Percentiles rank a stretch among this genome's conserved stretches.
Evolutionary conservation across 2,329 filamentous ascomycete species (phyloP).

Genomic region (Graphilbum fragrans): DNA sequence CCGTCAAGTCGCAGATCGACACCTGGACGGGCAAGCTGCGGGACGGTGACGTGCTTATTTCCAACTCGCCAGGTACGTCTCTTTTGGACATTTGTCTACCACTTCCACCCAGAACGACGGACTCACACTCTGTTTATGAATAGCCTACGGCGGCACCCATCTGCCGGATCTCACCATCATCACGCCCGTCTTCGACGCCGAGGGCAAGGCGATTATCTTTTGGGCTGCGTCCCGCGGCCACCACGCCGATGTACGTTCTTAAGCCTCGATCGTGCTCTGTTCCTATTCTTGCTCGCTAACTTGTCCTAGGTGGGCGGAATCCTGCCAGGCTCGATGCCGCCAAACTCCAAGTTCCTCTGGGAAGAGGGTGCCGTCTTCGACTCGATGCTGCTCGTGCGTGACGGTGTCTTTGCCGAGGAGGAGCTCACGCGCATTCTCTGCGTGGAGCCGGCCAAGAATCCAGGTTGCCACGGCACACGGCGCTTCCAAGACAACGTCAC

Average conservation of each 20-base stretch:
- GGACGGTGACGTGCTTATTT: conserved; percentile 69
- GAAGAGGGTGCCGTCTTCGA: conserved; percentile 55
- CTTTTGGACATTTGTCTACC: too few species aligned
- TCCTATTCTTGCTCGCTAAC: too few species aligned
- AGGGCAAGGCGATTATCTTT: conserved; percentile 64
- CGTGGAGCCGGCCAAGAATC: conserved; percentile 59
- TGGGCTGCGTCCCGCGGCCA: conserved; percentile 73
- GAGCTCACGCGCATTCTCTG: conserved; percentile 61
- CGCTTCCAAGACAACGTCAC: conserved; percentile 76
- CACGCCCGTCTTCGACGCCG: conserved; percentile 59
- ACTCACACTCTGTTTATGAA: too few species aligned
- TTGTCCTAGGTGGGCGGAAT: neutral
- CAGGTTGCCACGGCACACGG: conserved; percentile 66
- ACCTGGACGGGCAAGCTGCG: conserved; percentile 72
- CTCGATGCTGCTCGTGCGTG: conserved; percentile 59
- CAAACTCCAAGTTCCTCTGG: conserved; percentile 53
- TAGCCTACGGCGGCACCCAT: conserved; percentile 76
- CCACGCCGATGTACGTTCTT: conserved; percentile 70
- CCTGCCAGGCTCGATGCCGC: conserved; percentile 51
- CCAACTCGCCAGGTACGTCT: conserved; percentile 76
- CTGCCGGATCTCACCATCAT: conserved; percentile 73
- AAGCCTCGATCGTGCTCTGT: too few species aligned
- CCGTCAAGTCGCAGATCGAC: conserved; percentile 63
- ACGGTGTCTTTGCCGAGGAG: conserved; percentile 68
- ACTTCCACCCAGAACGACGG: too few species aligned